Percentiles rank a stretch among this genome's conserved stretches.
Conservation (phyloP, 1,284 basidiomycete genomes). For the Cystobasidiaceae sp. region DNA sequence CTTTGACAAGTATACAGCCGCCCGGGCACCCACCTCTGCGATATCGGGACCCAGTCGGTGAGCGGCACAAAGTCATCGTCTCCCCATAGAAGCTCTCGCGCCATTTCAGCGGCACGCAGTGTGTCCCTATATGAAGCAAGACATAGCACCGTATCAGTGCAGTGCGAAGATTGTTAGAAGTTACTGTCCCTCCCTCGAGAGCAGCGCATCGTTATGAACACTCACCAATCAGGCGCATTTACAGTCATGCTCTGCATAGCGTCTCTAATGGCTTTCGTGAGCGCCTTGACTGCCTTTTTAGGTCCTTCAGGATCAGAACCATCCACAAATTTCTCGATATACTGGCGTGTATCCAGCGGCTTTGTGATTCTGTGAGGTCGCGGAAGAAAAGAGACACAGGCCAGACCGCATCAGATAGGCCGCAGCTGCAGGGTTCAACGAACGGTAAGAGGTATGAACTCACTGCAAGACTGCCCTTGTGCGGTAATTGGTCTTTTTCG, state of each 20-base stretch:
- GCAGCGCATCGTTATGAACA: slow-evolving; percentile 30
- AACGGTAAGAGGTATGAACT: slow-evolving; percentile 35
- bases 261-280: slow-evolving; percentile 68
- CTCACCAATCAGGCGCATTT: slow-evolving; percentile 87
- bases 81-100: slow-evolving; percentile 81
- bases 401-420: too few relatives aligned
- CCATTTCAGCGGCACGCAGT: slow-evolving; percentile 76
- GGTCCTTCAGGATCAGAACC: slow-evolving; percentile 53
- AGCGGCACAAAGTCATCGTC: slow-evolving; percentile 66
- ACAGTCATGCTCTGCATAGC: slow-evolving; percentile 71
- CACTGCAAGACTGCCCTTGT: slow-evolving; percentile 57
- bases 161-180: background rate
- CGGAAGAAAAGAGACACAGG: background rate
- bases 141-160: too few relatives aligned
- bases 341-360: slow-evolving; percentile 69
- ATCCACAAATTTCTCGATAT: slow-evolving; percentile 63
- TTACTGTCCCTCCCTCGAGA: background rate
- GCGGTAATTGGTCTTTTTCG: slow-evolving; percentile 89
- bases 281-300: slow-evolving; percentile 75
- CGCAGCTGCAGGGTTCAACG: too few relatives aligned
- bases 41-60: slow-evolving; percentile 62
- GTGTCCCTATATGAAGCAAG: slow-evolving; percentile 61
- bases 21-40: slow-evolving; percentile 70
- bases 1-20: background rate
- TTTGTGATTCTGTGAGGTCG: slow-evolving; percentile 61